phyloP scores from a whole-genome alignment of 495 filamentous ascomycete genomes.

The Pyrenopolyporus hunteri region DNA sequence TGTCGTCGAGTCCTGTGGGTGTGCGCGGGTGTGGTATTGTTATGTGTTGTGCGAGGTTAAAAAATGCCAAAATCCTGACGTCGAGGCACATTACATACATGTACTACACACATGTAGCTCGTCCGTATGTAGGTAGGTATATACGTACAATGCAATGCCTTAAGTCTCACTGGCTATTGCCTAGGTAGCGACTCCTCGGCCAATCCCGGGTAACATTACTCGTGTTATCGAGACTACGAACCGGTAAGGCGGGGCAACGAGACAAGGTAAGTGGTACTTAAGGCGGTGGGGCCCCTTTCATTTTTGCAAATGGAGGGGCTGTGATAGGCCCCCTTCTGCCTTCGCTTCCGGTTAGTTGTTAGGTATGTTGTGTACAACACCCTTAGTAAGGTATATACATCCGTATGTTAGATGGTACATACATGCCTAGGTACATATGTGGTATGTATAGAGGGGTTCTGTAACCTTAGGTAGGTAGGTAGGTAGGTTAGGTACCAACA shows the following conservation, averaged over 20 bases:
- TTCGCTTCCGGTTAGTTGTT: constrained; percentile 17
- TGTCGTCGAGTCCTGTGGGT: constrained; percentile 4
- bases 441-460: too few relatives aligned
- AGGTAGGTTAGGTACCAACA: too few relatives aligned
- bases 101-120: too few relatives aligned
- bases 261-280: too few relatives aligned
- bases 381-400: neutral
- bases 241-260: neutral
- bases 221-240: constrained; percentile 4
- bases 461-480: too few relatives aligned
- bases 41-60: constrained; percentile 30
- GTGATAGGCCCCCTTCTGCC: constrained; percentile 20
- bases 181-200: constrained; percentile 30
- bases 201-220: constrained; percentile 42
- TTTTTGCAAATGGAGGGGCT: constrained; percentile 33
- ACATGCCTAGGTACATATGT: too few relatives aligned
- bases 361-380: too few relatives aligned
- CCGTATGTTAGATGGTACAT: too few relatives aligned
- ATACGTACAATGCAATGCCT: neutral
- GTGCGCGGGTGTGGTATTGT: too few relatives aligned
- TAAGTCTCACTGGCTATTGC: neutral
- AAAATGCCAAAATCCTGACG: constrained; percentile 33
- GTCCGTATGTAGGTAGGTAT: too few relatives aligned
- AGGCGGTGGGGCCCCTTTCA: constrained; percentile 18
- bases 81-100: constrained; percentile 32